A percentile compares a stretch with the other conserved stretches of the same genome.
Conservation (phyloP, 495 filamentous ascomycete genomes). For the Aspergillus asperescens region DNA sequence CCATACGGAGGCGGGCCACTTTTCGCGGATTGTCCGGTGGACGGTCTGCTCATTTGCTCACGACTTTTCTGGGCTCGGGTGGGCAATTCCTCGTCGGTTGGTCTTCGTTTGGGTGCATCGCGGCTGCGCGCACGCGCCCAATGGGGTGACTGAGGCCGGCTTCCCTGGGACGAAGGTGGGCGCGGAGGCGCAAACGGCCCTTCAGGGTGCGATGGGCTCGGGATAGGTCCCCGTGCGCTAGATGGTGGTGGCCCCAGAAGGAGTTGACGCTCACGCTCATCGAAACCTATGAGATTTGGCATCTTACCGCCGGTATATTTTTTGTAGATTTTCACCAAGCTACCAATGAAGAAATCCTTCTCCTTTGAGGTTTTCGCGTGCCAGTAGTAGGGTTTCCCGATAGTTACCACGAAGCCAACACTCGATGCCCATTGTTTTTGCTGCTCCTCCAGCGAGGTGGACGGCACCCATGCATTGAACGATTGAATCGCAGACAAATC, state of each 20-base stretch:
- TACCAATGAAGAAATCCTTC: conserved; percentile 96
- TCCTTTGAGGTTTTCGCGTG: conserved; percentile 85
- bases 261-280: conserved; percentile 66
- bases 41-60: conserved; percentile 42
- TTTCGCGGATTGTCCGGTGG: conserved; percentile 31
- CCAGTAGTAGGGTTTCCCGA: conserved; percentile 97
- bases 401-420: conserved; percentile 79
- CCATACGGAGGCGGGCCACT: conserved; percentile 20
- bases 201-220: conserved; percentile 32
- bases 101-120: conserved; percentile 34
- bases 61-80: conserved; percentile 43
- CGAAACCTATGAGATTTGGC: conserved; percentile 77
- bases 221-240: conserved; percentile 28
- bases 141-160: conserved; percentile 26
- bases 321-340: conserved; percentile 86
- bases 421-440: conserved; percentile 71
- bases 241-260: conserved; percentile 49
- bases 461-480: conserved; percentile 52
- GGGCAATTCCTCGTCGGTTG: conserved; percentile 36
- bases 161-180: conserved; percentile 21
- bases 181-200: conserved; percentile 30
- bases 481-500: conserved; percentile 78
- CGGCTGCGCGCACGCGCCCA: conserved; percentile 32
- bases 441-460: conserved; percentile 54
- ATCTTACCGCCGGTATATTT: conserved; percentile 89